A percentile compares a stretch with the other conserved stretches of the same genome.
Evolutionary conservation across 108 stramenopile species (phyloP).

Genomic region (Nannochloropsis granulata): DNA sequence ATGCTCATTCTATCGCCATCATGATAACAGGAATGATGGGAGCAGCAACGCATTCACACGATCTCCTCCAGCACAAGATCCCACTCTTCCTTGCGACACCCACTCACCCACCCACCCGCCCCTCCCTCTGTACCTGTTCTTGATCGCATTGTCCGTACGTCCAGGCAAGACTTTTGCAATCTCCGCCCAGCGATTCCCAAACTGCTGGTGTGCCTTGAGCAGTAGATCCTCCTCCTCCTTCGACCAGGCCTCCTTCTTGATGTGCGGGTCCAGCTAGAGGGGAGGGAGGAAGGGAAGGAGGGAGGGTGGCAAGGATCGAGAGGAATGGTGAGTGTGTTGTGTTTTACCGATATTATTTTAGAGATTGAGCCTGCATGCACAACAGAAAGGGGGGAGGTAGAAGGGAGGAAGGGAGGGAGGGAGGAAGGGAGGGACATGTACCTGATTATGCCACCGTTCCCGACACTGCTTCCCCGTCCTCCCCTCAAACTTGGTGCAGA

Average conservation of each 20-base stretch:
- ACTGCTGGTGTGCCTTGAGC: conserved; percentile 25
- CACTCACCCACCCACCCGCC: not conserved
- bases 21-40: no score
- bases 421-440: no score
- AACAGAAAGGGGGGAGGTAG: no score
- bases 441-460: conserved; percentile 27
- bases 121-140: conserved; percentile 51
- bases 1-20: no score
- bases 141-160: conserved; percentile 93
- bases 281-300: not conserved
- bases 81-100: not conserved
- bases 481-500: conserved; percentile 39
- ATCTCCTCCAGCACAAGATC: no score
- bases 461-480: conserved; percentile 51
- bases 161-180: conserved; percentile 82
- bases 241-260: conserved; percentile 47
- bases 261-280: conserved; percentile 64
- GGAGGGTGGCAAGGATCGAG: not conserved
- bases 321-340: not conserved
- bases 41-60: no score
- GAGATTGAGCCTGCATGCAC: not conserved
- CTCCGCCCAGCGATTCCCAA: conserved; percentile 70
- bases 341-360: not conserved
- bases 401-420: no score
- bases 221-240: conserved; percentile 38